Conservation (phyloP, 352 stramenopile genomes). For the Phytophthora ohioensis region DNA sequence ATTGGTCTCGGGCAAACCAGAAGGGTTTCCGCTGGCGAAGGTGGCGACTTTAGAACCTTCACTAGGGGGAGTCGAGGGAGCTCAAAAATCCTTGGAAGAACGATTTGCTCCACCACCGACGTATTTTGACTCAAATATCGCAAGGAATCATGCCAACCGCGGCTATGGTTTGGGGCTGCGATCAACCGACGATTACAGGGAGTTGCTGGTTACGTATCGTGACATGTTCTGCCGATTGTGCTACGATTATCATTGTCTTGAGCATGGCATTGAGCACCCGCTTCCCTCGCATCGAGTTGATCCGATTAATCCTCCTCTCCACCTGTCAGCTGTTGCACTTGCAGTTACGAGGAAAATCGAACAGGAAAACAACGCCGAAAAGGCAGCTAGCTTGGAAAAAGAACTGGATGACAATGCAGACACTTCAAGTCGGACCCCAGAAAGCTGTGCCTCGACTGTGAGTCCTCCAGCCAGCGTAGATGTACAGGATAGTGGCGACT, state of each 20-base stretch:
- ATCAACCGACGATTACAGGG: constrained; percentile 66
- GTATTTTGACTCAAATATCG: constrained; percentile 78
- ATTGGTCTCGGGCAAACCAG: constrained; percentile 36
- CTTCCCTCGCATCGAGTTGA: constrained; percentile 65
- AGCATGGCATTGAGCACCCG: constrained; percentile 89
- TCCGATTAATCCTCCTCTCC: constrained; percentile 64
- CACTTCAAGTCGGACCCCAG: constrained; percentile 13
- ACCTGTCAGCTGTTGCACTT: constrained; percentile 50
- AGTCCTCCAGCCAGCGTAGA: constrained; percentile 16
- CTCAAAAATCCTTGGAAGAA: constrained; percentile 39
- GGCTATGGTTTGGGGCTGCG: constrained; percentile 57
- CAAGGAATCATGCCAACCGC: constrained; percentile 42
- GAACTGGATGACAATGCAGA: constrained; percentile 16
- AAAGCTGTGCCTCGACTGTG: constrained; percentile 23
- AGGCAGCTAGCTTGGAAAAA: background rate
- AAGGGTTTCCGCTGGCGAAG: constrained; percentile 42
- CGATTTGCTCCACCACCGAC: constrained; percentile 58
- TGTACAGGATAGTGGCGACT: constrained; percentile 19
- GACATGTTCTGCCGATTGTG: constrained; percentile 94
- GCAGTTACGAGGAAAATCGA: constrained; percentile 27
- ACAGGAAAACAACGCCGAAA: constrained; percentile 10
- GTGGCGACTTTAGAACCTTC: constrained; percentile 46
- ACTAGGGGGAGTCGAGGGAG: constrained; percentile 27
- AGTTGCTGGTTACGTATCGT: constrained; percentile 89
- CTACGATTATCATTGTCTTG: constrained; percentile 93